phyloP scores from a whole-genome alignment of 2,329 filamentous ascomycete species.

The Sordariomycetes sp. region DNA sequence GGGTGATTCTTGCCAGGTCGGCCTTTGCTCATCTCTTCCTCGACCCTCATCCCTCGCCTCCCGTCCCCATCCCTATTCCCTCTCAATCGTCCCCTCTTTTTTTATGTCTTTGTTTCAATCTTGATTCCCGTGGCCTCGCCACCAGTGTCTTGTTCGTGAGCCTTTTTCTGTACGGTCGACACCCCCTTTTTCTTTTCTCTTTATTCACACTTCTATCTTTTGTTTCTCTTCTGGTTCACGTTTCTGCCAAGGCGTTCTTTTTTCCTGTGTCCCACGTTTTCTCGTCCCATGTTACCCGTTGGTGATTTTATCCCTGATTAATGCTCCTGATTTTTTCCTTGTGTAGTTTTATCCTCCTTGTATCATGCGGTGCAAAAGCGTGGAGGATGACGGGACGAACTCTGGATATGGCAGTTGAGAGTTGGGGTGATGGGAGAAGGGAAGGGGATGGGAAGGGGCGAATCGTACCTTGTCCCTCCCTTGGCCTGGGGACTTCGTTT shows the following conservation, averaged over 20 bases:
- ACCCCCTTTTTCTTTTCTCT: not conserved
- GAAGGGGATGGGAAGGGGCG: slow-evolving; percentile 9
- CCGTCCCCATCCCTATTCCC: too few relatives aligned
- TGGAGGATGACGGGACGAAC: not conserved
- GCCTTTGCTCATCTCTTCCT: not conserved
- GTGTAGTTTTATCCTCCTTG: not conserved
- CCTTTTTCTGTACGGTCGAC: not conserved
- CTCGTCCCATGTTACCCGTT: too few relatives aligned
- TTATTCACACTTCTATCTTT: not conserved
- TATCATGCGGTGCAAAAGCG: not conserved
- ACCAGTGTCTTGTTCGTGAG: not conserved
- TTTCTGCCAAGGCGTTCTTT: not conserved
- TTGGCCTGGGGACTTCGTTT: slow-evolving; percentile 6
- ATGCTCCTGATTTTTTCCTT: not conserved
- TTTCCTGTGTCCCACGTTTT: too few relatives aligned
- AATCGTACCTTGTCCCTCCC: slow-evolving; percentile 12
- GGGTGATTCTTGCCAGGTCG: slow-evolving; percentile 6
- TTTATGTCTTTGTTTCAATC: slow-evolving; percentile 10
- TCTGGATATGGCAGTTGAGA: not conserved
- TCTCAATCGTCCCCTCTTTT: not conserved
- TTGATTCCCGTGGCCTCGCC: slow-evolving; percentile 7
- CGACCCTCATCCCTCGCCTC: not conserved
- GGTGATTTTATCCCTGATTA: not conserved
- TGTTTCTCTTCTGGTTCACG: not conserved
- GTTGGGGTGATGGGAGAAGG: not conserved